Conservation (phyloP, 129 eudicot species). For the Lactuca saligna region DNA sequence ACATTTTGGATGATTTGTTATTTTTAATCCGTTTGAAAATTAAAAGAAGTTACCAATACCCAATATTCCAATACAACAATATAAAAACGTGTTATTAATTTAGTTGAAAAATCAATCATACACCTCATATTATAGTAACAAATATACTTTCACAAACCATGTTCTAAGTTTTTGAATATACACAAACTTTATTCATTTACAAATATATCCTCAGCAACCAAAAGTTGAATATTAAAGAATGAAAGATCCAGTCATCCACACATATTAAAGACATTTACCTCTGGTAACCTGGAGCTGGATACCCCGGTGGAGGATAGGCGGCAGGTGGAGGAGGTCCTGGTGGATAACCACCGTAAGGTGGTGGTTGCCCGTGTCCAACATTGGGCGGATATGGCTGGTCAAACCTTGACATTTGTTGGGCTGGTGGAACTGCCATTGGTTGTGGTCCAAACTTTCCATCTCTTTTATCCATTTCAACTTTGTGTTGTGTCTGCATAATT, state of each 20-base stretch:
- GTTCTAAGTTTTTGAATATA: conserved; percentile 8
- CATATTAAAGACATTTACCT: conserved; percentile 25
- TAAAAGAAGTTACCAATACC: too few species aligned
- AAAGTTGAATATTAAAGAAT: conserved; percentile 9
- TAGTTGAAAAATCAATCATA: too few species aligned
- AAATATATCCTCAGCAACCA: conserved; percentile 22
- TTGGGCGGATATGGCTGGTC: conserved; percentile 87
- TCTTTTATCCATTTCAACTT: conserved; percentile 95
- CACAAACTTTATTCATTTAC: conserved; percentile 34
- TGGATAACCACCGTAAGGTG: conserved; percentile 52
- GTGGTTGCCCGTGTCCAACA: conserved; percentile 64
- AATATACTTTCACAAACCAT: not conserved
- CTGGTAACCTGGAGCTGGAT: conserved; percentile 52
- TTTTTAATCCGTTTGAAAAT: too few species aligned
- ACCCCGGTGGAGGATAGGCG: conserved; percentile 45
- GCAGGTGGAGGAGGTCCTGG: conserved; percentile 52
- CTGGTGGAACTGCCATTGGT: conserved; percentile 75
- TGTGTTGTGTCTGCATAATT: conserved; percentile 82
- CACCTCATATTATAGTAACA: too few species aligned
- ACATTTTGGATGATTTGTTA: too few species aligned
- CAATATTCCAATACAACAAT: too few species aligned
- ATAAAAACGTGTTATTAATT: too few species aligned
- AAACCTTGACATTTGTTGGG: conserved; percentile 90
- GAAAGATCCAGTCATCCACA: conserved; percentile 10
- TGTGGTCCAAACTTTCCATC: conserved; percentile 81